Percentiles rank a stretch among this genome's conserved stretches.
Evolutionary conservation across 192 early-diverging fungal species (phyloP).

Genomic region (Globomyces pollinis-pini): DNA sequence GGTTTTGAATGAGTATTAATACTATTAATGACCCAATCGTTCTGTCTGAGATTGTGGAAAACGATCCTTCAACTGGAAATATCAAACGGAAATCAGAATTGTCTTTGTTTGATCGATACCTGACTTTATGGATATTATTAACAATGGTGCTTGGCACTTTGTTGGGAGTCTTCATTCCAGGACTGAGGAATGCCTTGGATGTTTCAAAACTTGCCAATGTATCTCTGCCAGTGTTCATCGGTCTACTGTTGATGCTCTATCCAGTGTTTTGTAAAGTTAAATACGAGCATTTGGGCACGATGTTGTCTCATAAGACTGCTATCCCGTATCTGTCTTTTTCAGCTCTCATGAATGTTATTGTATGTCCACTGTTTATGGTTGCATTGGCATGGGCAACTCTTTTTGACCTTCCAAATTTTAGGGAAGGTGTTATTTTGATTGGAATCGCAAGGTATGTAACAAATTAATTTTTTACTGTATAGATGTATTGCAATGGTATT

Average conservation of each 20-base stretch:
- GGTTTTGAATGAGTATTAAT: too few species aligned
- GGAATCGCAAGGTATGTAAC: slow-evolving; percentile 55
- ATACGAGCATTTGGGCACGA: slow-evolving; percentile 26
- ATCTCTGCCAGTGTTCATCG: slow-evolving; percentile 58
- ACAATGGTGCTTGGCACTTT: slow-evolving; percentile 51
- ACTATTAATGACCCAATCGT: too few species aligned
- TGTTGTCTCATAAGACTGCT: slow-evolving; percentile 3
- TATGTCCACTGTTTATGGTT: slow-evolving; percentile 61
- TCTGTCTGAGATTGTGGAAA: too few species aligned
- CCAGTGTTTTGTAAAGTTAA: slow-evolving; percentile 59
- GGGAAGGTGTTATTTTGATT: slow-evolving; percentile 54
- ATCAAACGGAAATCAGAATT: too few species aligned
- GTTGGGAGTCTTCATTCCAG: slow-evolving; percentile 51
- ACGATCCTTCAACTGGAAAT: too few species aligned
- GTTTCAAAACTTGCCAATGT: slow-evolving; percentile 53
- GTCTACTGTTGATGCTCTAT: slow-evolving; percentile 66
- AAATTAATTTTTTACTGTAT: too few species aligned
- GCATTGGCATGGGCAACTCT: slow-evolving; percentile 59
- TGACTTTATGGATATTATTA: slow-evolving; percentile 2
- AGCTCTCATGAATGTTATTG: slow-evolving; percentile 56
- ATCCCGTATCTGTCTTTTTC: slow-evolving; percentile 37
- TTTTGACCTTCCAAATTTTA: slow-evolving; percentile 56
- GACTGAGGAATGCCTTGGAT: slow-evolving; percentile 40
- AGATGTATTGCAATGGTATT: too few species aligned
- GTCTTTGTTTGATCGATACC: slow-evolving; percentile 1